Conservation (phyloP, 345 rosid genomes). For the Brassica cretica region DNA sequence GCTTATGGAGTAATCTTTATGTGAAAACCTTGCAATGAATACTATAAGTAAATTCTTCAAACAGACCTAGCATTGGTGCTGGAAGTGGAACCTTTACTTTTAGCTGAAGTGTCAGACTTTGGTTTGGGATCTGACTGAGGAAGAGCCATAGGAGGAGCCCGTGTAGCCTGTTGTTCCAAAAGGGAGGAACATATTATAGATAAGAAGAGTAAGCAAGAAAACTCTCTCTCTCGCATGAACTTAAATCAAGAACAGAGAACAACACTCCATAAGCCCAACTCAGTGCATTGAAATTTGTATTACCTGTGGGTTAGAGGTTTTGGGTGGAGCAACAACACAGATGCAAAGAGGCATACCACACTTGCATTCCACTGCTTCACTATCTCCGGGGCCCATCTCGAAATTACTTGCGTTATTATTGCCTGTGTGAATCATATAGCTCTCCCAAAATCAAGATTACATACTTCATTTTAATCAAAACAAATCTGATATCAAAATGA, state of each 20-base stretch:
- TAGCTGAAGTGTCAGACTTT: constrained; percentile 44
- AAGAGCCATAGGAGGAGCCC: constrained; percentile 37
- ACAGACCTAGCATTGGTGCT: constrained; percentile 57
- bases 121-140: constrained; percentile 50
- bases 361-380: constrained; percentile 60
- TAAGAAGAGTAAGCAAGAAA: background rate
- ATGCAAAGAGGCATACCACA: constrained; percentile 98
- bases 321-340: constrained; percentile 66
- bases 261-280: background rate
- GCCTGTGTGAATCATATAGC: background rate
- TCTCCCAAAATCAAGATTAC: background rate
- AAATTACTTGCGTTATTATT: background rate
- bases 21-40: background rate
- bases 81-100: constrained; percentile 63
- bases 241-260: background rate
- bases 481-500: background rate
- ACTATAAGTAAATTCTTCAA: background rate
- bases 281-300: background rate
- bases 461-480: background rate
- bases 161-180: constrained; percentile 46
- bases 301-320: constrained; percentile 46
- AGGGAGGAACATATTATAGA: background rate
- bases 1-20: background rate
- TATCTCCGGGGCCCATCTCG: constrained; percentile 32
- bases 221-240: background rate